phyloP scores from a whole-genome alignment of 805 yeast genomes.

The Lachancea cidri region DNA sequence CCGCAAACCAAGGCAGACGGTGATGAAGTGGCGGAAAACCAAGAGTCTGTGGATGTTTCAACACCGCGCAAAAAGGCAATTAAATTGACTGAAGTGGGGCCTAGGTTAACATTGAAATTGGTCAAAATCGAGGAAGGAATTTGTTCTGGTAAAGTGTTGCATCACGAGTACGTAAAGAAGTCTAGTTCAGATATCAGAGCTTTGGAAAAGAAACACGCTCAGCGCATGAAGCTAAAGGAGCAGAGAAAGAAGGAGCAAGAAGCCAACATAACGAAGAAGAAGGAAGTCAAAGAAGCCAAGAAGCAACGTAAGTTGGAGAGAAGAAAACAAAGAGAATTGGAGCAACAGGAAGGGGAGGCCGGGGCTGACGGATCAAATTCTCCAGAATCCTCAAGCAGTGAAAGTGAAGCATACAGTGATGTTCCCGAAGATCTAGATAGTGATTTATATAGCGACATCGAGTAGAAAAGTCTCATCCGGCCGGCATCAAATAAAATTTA shows the following conservation, averaged over 20 bases:
- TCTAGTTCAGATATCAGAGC: slow-evolving; percentile 52
- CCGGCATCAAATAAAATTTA: not conserved
- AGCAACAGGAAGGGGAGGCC: slow-evolving; percentile 27
- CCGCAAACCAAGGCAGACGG: slow-evolving; percentile 17
- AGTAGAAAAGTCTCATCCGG: slow-evolving; percentile 9
- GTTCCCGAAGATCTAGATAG: slow-evolving; percentile 44
- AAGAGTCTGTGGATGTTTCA: slow-evolving; percentile 26
- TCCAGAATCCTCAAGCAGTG: slow-evolving; percentile 22
- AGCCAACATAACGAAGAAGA: slow-evolving; percentile 70
- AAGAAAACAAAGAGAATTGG: slow-evolving; percentile 35
- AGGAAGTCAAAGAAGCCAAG: slow-evolving; percentile 67
- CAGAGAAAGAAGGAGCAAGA: slow-evolving; percentile 73
- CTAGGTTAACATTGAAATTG: slow-evolving; percentile 70
- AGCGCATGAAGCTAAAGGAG: slow-evolving; percentile 55
- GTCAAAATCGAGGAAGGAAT: slow-evolving; percentile 90
- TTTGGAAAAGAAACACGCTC: slow-evolving; percentile 64
- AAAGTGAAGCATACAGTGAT: slow-evolving; percentile 36
- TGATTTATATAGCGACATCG: slow-evolving; percentile 43
- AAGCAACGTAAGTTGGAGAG: slow-evolving; percentile 61
- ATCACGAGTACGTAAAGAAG: slow-evolving; percentile 69
- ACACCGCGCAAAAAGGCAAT: slow-evolving; percentile 68
- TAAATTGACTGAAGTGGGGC: slow-evolving; percentile 89
- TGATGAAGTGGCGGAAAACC: slow-evolving; percentile 13
- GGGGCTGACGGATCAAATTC: slow-evolving; percentile 16
- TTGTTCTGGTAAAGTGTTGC: slow-evolving; percentile 82